Evolutionary conservation across 441 rosid species (phyloP), one percentile per base, ranked within the genome.

Genomic region (Cnidoscolus chayamansa): DNA sequence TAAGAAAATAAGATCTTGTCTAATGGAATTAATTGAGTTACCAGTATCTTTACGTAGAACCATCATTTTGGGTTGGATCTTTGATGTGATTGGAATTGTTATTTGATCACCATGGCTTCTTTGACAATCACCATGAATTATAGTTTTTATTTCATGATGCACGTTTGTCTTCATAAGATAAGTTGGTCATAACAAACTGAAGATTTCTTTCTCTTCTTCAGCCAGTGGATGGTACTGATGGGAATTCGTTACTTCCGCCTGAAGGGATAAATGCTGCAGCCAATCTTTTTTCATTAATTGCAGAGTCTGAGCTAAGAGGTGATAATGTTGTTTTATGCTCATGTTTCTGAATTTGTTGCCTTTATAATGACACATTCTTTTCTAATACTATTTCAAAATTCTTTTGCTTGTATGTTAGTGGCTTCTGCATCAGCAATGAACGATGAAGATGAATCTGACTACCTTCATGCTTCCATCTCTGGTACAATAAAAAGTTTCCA

Each of bases 251-350:
- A 75, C 87, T 95, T 81, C 98, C 97, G 78, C 86, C 83, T 30
- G 99, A 91, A 72, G 99, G 97, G 75, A 84, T 83, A 76, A 82
- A 80, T 77, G 96, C 95, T 77, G 93, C 96, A 19, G 93, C 95
- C 77, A 83, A 72, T 76, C 83, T 95, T 75, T 95, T 95, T 85
- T 71, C 90, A 63, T 77, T 88, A 79, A 95, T 95, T 77, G 86
- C 81, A 67, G 97, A 89, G 77, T 86, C 93, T 75, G 99, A 95
- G 79, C 79, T 95, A 65, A 91, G 84, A 84, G 91, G 99, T 95
- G 73, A 75, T 51, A 32, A 49, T 68, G 17, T 63, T 65, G 35
- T 32, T 72, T 77, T 73, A 32, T 70, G 45, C 40, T 56, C 77
- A 30, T 62, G n/a, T 77, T 79, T 43, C 71, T 80, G 50, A 67